Evolutionary conservation across 176 grass and related monocot genomes (phyloP).

Genomic region (Oryza nivara): DNA sequence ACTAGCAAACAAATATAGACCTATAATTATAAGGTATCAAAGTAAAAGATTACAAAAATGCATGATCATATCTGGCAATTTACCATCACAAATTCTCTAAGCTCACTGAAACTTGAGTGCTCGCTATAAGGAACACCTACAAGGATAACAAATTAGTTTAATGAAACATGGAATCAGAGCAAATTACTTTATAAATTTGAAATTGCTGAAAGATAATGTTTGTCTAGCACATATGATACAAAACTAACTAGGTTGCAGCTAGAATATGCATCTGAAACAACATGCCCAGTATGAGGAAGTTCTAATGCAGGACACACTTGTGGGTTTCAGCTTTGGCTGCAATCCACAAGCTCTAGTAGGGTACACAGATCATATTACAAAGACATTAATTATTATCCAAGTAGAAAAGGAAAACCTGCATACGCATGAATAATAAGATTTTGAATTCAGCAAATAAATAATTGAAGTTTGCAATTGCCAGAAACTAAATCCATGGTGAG

Average conservation of each 20-base stretch:
- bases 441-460: conserved; percentile 19
- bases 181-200: neutral
- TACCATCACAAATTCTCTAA: conserved; percentile 81
- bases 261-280: conserved; percentile 16
- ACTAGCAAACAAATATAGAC: conserved; percentile 39
- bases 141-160: conserved; percentile 44
- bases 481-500: conserved; percentile 4
- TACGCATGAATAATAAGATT: neutral
- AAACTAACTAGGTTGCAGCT: neutral
- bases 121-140: conserved; percentile 82
- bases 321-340: neutral
- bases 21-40: conserved; percentile 35
- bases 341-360: neutral
- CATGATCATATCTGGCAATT: conserved; percentile 6
- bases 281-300: neutral
- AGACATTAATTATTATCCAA: neutral
- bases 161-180: neutral
- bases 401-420: too few species aligned
- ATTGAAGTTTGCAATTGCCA: neutral
- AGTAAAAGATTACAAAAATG: neutral
- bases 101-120: conserved; percentile 79
- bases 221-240: conserved; percentile 14
- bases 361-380: conserved; percentile 8
- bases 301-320: too few species aligned
- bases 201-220: conserved; percentile 12